phyloP scores from a whole-genome alignment of 2,329 filamentous ascomycete species.

The Beauveria sp. region DNA sequence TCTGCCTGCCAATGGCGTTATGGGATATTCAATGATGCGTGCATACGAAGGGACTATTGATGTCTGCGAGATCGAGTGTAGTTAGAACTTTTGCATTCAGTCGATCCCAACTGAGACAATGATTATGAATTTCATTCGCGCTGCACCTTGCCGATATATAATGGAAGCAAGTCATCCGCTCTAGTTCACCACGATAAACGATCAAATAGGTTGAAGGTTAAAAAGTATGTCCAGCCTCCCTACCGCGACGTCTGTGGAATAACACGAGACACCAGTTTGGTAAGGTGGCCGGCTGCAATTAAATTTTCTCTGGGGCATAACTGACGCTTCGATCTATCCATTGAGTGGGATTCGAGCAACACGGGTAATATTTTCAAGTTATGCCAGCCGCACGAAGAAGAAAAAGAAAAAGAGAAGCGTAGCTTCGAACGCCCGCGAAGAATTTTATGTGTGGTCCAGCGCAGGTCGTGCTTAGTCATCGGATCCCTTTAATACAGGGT shows the following conservation, averaged over 20 bases:
- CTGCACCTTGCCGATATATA: too few relatives aligned
- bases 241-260: slow-evolving; percentile 23
- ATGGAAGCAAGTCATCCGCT: background rate
- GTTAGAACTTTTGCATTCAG: background rate
- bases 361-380: slow-evolving; percentile 61
- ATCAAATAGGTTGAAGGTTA: slow-evolving; percentile 18
- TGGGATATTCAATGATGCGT: background rate
- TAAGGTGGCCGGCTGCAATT: slow-evolving; percentile 65
- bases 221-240: slow-evolving; percentile 36
- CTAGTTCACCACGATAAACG: background rate
- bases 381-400: slow-evolving; percentile 74
- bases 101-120: background rate
- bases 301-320: slow-evolving; percentile 67
- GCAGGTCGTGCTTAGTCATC: background rate
- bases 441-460: slow-evolving; percentile 19
- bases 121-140: background rate
- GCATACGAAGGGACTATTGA: background rate
- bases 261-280: slow-evolving; percentile 32
- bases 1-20: slow-evolving; percentile 3
- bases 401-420: slow-evolving; percentile 33
- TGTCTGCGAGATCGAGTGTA: background rate
- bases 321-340: slow-evolving; percentile 61
- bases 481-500: background rate
- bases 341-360: slow-evolving; percentile 65
- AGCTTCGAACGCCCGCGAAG: slow-evolving; percentile 17